These are phyloP conservation scores for Buddleja alternifolia DNA, from an alignment of 257 asterid genomes.

Conservation along the genomic window DNA sequence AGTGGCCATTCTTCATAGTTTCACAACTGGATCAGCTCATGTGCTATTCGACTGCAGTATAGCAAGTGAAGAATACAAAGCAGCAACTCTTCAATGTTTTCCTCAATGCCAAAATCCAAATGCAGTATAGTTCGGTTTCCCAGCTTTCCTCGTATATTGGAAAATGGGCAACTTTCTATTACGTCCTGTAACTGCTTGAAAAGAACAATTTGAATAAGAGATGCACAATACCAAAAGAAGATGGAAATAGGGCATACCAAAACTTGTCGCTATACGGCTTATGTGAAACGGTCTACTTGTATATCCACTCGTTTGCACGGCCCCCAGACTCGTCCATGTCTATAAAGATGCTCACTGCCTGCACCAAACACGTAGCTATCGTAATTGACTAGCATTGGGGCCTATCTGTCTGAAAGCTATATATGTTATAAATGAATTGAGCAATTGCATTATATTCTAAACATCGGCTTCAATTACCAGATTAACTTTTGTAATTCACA, in stretches of 20 bases:
- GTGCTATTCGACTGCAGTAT: conserved; percentile 17
- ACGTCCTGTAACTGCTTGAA: conserved; percentile 12
- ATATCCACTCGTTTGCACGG: conserved; percentile 95
- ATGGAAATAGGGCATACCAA: conserved; percentile 2
- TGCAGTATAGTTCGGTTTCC: conserved; percentile 1
- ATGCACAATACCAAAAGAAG: background rate
- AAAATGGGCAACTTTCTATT: background rate
- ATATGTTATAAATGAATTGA: background rate
- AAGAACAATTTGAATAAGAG: background rate
- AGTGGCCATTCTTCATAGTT: background rate
- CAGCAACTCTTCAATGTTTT: conserved; percentile 18
- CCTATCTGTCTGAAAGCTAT: background rate
- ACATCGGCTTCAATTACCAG: too few relatives aligned
- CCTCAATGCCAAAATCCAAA: background rate
- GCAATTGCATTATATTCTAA: background rate
- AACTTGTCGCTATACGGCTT: background rate
- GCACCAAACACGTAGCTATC: conserved; percentile 18
- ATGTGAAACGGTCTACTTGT: conserved; percentile 54
- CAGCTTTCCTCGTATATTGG: conserved; percentile 9
- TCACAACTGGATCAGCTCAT: conserved; percentile 6
- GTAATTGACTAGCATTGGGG: background rate
- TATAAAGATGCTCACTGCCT: conserved; percentile 95
- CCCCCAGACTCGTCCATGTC: conserved; percentile 98
- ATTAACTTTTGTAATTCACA: too few relatives aligned
- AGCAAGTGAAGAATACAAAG: background rate